Conservation (phyloP, 257 asterid genomes). For the Solanum peruvianum region DNA sequence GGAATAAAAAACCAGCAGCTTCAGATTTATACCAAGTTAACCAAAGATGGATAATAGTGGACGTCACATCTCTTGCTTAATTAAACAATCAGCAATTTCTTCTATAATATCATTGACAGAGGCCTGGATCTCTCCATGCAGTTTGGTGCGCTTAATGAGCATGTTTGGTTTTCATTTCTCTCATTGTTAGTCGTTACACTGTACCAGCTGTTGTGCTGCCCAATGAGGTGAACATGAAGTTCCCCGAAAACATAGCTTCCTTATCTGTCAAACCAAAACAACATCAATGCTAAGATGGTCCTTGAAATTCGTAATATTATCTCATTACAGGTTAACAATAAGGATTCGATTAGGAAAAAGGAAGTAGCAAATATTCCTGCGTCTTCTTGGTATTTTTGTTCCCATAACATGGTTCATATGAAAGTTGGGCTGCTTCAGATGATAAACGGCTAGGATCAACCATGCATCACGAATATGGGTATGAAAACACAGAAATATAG, state of each 20-base stretch:
- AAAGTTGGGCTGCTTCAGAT: background rate
- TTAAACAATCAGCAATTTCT: background rate
- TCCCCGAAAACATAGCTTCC: conserved; percentile 43
- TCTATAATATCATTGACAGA: background rate
- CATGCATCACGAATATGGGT: background rate
- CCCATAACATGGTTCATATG: background rate
- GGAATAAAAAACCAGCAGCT: background rate
- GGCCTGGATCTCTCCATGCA: background rate
- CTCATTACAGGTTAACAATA: background rate
- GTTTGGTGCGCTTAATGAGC: background rate
- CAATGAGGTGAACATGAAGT: conserved; percentile 66
- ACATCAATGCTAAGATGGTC: background rate
- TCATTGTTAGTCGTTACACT: conserved; percentile 5
- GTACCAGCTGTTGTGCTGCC: conserved; percentile 19
- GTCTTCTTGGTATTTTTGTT: background rate
- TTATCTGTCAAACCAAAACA: conserved; percentile 37
- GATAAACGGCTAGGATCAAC: background rate
- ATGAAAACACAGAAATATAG: background rate
- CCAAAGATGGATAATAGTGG: background rate
- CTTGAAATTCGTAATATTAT: background rate
- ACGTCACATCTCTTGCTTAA: background rate
- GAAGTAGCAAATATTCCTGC: background rate
- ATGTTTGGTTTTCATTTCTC: background rate
- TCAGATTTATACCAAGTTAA: background rate
- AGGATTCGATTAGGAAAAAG: background rate